Base-by-base conservation (phyloP, 1,284 basidiomycete species). In the Papiliotrema laurentii region DNA sequence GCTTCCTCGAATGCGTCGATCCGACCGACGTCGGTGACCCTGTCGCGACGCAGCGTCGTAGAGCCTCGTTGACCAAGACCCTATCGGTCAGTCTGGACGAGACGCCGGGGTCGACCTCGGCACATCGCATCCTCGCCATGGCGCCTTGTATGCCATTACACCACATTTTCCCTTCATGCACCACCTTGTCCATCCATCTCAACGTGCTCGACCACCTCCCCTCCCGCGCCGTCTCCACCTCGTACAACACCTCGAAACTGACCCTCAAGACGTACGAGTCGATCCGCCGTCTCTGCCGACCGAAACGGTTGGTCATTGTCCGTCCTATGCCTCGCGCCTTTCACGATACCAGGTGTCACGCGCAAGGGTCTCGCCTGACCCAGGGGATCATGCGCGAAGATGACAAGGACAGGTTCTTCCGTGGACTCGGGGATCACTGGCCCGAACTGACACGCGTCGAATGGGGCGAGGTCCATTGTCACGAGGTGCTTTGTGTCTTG, bases 231-330 rank as follows among this genome's bases (percentile, higher is more conserved):
- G 25, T 26, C 14, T 42, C 40, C 9, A 21, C 24, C 6, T 42
- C 40, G 40, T 42, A 42, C 40, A 42, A 42, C 40, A 42, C 24
- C 9, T 27, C 25, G 5, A 42, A 42, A 28, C 28, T 26, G 5
- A 14, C 25, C 18, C 18, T 42, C n/a, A 42, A 42, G 26, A 26
- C 28, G 11, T 42, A 42, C 26, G 25, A 42, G 24, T 26, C 40
- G 5, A 27, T 42, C 24, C 40, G 40, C 40, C 40, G 40, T 30
- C 24, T 42, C 16, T 11, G 14, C 4, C 40, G 24, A 16, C 40
- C 40, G 10, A 11, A 42, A 27, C 19, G n/a, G 5, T 19, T 42
- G 10, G 16, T 4, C 11, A 42, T 42, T 6, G 21, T 42, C 5
- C 40, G 40, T 5, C 37, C 37, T 13, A 42, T 10, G 4, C 10